phyloP scores from a whole-genome alignment of 2,329 filamentous ascomycete genomes.

The Trichoderma brevicompactum region DNA sequence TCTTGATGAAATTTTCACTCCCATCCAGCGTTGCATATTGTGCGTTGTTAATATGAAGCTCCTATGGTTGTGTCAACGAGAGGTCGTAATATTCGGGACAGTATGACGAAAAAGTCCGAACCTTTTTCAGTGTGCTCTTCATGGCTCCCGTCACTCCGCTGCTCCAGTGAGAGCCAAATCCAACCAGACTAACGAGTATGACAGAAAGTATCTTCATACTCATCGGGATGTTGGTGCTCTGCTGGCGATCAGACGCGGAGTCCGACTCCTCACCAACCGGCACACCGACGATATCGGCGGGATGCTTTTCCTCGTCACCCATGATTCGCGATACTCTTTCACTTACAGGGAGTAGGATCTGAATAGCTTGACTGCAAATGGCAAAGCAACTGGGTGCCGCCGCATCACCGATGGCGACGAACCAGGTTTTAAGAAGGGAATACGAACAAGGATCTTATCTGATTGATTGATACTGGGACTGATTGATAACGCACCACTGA shows the following conservation, averaged over 20 bases:
- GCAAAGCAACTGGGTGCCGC: neutral
- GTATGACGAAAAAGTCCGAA: conserved; percentile 9
- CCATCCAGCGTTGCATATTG: conserved; percentile 63
- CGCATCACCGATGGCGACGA: neutral
- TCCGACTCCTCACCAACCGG: conserved; percentile 9
- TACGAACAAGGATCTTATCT: conserved; percentile 20
- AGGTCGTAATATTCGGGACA: fast-evolving
- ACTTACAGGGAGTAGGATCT: too few species aligned
- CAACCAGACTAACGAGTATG: conserved; percentile 46
- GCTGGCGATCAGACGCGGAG: conserved; percentile 5
- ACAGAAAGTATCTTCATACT: conserved; percentile 24
- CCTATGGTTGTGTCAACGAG: conserved; percentile 32
- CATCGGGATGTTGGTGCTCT: conserved; percentile 9
- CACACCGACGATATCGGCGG: neutral
- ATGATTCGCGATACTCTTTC: neutral
- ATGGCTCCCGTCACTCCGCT: conserved; percentile 63
- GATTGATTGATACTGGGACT: conserved; percentile 16
- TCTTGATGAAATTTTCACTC: conserved; percentile 66
- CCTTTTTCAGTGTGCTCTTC: conserved; percentile 65
- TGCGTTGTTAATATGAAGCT: conserved; percentile 63
- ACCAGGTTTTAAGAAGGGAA: neutral
- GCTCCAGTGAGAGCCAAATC: conserved; percentile 65
- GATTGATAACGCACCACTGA: conserved; percentile 21
- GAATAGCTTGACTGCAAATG: neutral
- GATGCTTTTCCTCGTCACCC: conserved; percentile 19